Base-by-base conservation (phyloP, 495 filamentous ascomycete species). In the Aspergillus nidulans region DNA sequence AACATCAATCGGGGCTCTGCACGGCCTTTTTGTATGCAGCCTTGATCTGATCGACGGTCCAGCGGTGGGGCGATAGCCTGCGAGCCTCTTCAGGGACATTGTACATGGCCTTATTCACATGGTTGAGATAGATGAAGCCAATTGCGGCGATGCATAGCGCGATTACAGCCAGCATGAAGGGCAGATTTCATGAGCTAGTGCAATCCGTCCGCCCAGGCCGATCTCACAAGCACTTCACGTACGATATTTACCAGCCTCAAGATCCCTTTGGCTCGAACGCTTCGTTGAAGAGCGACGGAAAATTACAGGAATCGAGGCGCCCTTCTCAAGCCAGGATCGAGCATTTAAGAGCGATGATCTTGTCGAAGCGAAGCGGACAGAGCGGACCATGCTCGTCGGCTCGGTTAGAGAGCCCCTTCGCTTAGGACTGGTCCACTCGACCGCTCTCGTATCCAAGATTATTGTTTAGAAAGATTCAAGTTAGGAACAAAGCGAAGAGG, bases 91-190 rank as follows among this genome's bases (percentile, higher is more conserved):
- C 69, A 1, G 81, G 80, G n/a, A 77, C 71, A 21, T 57, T 20
- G 12, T 64, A 70, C 75, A 83, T 69, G n/a, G 69, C 68, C 49
- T 58, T 57, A 61, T 84, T 83, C 50, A 83, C 70, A 57, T 77
- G 74, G 59, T 70, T 75, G 9, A 83, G 60, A 60, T 77, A 83
- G 42, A 75, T 50, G 18, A 69, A 25, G 45, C 56, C 68, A 8
- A 80, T 34, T 40, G 60, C 63, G 8, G 66, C 49, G 6, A 63
- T 23, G 12, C 46, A 50, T 25, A 56, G 41, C 0, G 67, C 10
- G 23, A 55, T 12, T 57, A 41, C 23, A 19, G 45, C 39, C 16
- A 58, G 25, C 62, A 64, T 64, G 12, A 19, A 21, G 21, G 26
- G 12, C 19, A 48, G 13, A 15, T 12, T 15, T 15, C 19, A 4